Conservation (phyloP, 176 grass and related monocot species). For the Themeda triandra region DNA sequence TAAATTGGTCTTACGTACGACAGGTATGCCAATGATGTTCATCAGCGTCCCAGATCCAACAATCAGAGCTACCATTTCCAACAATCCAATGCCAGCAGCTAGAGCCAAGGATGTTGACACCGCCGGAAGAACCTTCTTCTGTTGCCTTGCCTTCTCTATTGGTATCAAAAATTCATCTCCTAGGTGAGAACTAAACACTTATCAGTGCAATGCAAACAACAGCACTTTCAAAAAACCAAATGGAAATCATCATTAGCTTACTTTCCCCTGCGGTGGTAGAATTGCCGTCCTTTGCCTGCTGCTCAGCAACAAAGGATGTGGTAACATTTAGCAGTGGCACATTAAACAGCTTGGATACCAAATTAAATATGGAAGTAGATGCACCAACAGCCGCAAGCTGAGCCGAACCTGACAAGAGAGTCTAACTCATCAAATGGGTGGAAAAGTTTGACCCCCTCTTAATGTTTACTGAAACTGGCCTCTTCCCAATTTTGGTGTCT, state of each 20-base stretch:
- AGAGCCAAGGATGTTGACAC: slow-evolving; percentile 82
- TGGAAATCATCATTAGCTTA: not conserved
- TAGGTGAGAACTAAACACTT: slow-evolving; percentile 33
- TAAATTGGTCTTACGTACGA: slow-evolving; percentile 60
- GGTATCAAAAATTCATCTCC: slow-evolving; percentile 4
- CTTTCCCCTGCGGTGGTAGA: not conserved
- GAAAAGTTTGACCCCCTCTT: not conserved
- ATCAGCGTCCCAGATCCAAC: slow-evolving; percentile 64
- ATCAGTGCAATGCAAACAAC: not conserved
- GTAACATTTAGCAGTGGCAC: slow-evolving; percentile 88
- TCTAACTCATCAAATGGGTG: not conserved
- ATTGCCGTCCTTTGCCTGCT: slow-evolving; percentile 47
- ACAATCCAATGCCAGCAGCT: slow-evolving; percentile 69
- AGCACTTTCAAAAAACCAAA: not conserved
- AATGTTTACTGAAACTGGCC: not conserved
- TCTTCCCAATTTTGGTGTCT: not conserved
- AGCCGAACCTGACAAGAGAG: slow-evolving; percentile 47
- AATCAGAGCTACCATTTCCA: slow-evolving; percentile 53
- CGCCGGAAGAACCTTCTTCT: slow-evolving; percentile 71
- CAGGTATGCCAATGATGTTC: slow-evolving; percentile 71
- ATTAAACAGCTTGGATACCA: slow-evolving; percentile 93
- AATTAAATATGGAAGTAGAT: slow-evolving; percentile 78
- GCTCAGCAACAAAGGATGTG: slow-evolving; percentile 92
- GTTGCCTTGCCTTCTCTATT: not conserved
- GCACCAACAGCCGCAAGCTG: slow-evolving; percentile 81